Conservation (phyloP, 225 moss, liverwort and hornwort genomes). For the Marchantia polymorpha region DNA sequence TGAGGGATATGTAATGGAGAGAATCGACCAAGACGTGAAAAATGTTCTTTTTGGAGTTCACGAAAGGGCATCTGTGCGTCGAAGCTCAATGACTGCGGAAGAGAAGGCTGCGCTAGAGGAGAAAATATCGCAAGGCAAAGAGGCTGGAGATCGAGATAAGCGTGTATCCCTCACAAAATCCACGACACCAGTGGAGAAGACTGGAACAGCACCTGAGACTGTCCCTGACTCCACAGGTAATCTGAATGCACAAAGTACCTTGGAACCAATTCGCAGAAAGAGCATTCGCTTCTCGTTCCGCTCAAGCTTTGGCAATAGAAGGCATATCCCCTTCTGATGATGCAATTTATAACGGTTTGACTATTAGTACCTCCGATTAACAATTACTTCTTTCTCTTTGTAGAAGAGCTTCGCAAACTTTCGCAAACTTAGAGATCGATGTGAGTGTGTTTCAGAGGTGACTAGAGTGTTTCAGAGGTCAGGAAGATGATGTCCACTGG, state of each 20-base stretch:
- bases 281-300: no score
- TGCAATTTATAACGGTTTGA: no score
- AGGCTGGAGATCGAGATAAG: background rate
- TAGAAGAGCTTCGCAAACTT: background rate
- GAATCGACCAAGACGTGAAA: conserved; percentile 46
- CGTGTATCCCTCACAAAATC: background rate
- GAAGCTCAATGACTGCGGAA: conserved; percentile 27
- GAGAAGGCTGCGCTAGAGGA: conserved; percentile 22
- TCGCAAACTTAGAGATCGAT: background rate
- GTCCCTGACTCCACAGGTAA: background rate
- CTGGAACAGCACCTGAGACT: background rate
- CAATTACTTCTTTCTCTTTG: no score
- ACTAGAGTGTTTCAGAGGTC: background rate
- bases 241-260: background rate
- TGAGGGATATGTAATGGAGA: conserved; percentile 44
- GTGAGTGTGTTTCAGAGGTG: no score
- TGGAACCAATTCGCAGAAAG: background rate
- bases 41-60: conserved; percentile 52
- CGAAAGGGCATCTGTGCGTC: conserved; percentile 32
- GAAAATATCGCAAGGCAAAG: conserved; percentile 4
- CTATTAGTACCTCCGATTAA: no score
- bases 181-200: background rate
- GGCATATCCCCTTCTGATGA: no score
- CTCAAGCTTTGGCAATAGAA: no score
- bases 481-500: background rate